phyloP scores from a whole-genome alignment of 768 basidiomycete genomes.

The Lentinula aciculospora region DNA sequence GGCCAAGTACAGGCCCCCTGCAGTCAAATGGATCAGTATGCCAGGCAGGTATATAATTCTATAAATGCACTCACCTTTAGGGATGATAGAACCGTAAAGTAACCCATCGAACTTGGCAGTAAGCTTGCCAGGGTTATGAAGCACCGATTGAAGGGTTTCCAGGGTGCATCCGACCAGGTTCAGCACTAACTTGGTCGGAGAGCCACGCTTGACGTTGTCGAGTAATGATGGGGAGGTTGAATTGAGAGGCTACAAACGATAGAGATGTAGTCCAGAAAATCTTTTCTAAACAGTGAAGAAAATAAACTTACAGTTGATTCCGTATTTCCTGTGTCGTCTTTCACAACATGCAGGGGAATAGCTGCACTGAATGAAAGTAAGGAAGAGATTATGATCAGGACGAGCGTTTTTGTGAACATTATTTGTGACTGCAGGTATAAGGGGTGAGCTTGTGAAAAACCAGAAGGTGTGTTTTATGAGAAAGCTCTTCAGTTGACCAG shows the following conservation, averaged over 20 bases:
- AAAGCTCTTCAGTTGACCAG: neutral
- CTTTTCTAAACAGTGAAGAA: neutral
- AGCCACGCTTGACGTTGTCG: neutral
- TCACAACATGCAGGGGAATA: neutral
- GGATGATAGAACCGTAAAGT: neutral
- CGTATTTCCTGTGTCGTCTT: neutral
- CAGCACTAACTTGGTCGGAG: neutral
- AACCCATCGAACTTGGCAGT: neutral
- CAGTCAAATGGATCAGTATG: neutral
- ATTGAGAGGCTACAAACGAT: neutral
- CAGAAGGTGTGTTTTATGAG: neutral
- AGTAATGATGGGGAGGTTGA: neutral
- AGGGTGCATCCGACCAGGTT: neutral
- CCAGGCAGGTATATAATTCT: neutral
- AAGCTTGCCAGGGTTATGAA: neutral
- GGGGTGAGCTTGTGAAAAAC: neutral
- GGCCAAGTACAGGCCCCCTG: neutral
- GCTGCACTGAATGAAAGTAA: neutral
- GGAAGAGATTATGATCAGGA: neutral
- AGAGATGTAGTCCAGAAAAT: neutral
- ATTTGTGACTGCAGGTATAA: neutral
- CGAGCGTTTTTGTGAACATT: neutral
- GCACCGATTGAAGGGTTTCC: neutral
- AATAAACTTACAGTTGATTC: neutral
- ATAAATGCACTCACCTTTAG: neutral